phyloP scores from a whole-genome alignment of 2,329 filamentous ascomycete species.

The Sclerotinia subarctica region DNA sequence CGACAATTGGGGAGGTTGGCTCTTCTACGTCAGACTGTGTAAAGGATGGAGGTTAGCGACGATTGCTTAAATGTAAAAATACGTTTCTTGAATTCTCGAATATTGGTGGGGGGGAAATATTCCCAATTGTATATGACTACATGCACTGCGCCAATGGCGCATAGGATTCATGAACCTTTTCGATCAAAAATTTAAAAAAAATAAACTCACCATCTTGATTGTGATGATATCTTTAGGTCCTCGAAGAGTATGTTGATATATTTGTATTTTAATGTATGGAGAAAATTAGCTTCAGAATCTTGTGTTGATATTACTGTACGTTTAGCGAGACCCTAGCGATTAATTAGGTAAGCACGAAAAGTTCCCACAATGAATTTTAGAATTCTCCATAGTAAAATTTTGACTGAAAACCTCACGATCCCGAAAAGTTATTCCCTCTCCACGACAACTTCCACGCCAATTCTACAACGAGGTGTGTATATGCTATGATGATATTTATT shows the following conservation, averaged over 20 bases:
- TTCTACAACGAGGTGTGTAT: conserved; percentile 38
- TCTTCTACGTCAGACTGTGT: conserved; percentile 99
- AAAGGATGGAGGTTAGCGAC: background rate
- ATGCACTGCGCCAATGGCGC: conserved; percentile 11
- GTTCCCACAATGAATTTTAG: conserved; percentile 21
- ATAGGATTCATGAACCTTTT: background rate
- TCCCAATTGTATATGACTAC: background rate
- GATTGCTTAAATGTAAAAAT: background rate
- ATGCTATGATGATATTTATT: conserved; percentile 13
- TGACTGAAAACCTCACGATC: background rate
- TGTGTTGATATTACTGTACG: conserved; percentile 15
- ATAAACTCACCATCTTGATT: conserved; percentile 26
- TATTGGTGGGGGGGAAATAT: background rate
- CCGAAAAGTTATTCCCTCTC: background rate
- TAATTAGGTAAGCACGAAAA: conserved; percentile 19
- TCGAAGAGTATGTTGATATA: conserved; percentile 34
- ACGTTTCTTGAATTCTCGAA: conserved; percentile 14
- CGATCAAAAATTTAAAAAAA: background rate
- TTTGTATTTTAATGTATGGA: conserved; percentile 21
- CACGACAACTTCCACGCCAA: conserved; percentile 17
- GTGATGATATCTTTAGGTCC: conserved; percentile 35
- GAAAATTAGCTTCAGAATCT: conserved; percentile 21
- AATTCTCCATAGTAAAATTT: conserved; percentile 11
- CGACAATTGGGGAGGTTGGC: conserved; percentile 81
- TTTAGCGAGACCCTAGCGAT: conserved; percentile 18